Percentiles rank a stretch among this genome's conserved stretches.
phyloP scores from a whole-genome alignment of 345 rosid species.

The Tarenaya hassleriana region DNA sequence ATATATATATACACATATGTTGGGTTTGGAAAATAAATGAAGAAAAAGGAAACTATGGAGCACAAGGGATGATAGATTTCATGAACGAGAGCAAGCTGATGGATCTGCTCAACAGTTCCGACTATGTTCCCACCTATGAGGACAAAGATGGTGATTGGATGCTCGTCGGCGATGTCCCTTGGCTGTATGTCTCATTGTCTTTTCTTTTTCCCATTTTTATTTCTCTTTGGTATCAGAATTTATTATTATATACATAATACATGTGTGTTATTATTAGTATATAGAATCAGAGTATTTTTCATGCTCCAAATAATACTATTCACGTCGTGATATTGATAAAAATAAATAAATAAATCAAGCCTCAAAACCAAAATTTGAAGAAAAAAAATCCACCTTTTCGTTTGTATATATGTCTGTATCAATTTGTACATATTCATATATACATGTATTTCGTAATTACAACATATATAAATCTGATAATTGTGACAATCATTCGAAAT shows the following conservation, averaged over 20 bases:
- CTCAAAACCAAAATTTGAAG: too few species aligned
- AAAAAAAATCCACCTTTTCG: too few species aligned
- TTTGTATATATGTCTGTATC: not conserved
- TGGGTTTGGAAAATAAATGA: not conserved
- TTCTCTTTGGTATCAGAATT: too few species aligned
- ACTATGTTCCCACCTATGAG: conserved; percentile 83
- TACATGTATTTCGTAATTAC: not conserved
- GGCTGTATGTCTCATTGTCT: conserved; percentile 82
- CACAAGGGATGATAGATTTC: conserved; percentile 76
- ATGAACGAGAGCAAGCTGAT: conserved; percentile 62
- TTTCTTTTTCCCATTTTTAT: not conserved
- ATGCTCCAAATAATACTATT: too few species aligned
- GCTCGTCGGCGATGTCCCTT: conserved; percentile 95
- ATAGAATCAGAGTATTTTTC: too few species aligned
- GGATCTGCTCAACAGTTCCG: conserved; percentile 61
- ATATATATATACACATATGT: too few species aligned
- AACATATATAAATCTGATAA: too few species aligned
- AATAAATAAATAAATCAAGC: too few species aligned
- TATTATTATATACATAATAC: not conserved
- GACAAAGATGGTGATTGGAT: conserved; percentile 98
- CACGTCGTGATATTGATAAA: too few species aligned
- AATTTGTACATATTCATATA: not conserved
- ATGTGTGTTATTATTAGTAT: too few species aligned
- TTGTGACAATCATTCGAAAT: too few species aligned
- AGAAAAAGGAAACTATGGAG: conserved; percentile 50